Base-by-base conservation (phyloP, 768 basidiomycete genomes). In the Hortiboletus campestris region DNA sequence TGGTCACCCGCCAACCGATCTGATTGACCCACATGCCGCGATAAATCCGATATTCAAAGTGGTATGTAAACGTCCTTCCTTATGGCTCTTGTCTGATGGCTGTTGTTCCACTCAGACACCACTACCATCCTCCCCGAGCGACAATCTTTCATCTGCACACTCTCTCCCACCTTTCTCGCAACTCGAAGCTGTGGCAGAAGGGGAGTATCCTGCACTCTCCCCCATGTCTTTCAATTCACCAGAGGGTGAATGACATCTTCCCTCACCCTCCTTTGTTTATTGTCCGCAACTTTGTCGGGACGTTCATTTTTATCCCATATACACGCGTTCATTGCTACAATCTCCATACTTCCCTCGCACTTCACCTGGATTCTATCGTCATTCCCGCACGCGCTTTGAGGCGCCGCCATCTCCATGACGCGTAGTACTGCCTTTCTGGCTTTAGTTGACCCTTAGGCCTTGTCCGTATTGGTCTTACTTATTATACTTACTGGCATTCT, bases 21-120 rank as follows among this genome's bases (percentile, higher is more conserved):
- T 79, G 45, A 72, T 79, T 50, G 82, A 81, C 16, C 78, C 88
- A 36, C 86, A 85, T 67, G 82, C 85, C 44, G 80, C 78, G 34
- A 89, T 91, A 66, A 91, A 93, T 71, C 89, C 91, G 29, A 91
- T 92, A 69, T 93, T 93, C 79, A 87, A 89, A 82, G 90, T 93
- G 77, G 91, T 92, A 75, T 78, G 91, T 84, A 19, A 53, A 36
- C 29, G 2, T 53, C 3, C 29, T 29, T 36, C 10, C 7, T 46
- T 34, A 5, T 35, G 13, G 54, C 25, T 44, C 36, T 32, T 38
- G 29, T 38, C 49, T 68, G 40, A 59, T 46, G 14, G 53, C 46
- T 55, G 22, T 43, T 32, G 16, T 51, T 40, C 47, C 39, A 25
- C 41, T 51, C 45, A 87, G 84, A 80, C 84, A 55, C 82, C 84